Evolutionary conservation across 306 rosid species (phyloP).

Genomic region (Cotoneaster glaucophyllus): DNA sequence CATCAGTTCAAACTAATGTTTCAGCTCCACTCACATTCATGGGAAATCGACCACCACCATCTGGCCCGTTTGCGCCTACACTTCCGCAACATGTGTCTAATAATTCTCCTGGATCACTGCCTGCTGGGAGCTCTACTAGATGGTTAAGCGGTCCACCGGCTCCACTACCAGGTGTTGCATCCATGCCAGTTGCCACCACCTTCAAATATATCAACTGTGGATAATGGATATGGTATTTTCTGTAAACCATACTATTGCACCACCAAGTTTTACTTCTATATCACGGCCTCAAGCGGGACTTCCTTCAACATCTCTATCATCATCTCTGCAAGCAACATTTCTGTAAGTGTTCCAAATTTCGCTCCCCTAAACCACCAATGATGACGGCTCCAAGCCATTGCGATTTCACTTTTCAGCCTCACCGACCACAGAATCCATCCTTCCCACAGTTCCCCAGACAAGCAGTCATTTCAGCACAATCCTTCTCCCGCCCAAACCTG

Average conservation of each 20-base stretch:
- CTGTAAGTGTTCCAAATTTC: slow-evolving; percentile 30
- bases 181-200: slow-evolving; percentile 17
- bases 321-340: slow-evolving; percentile 39
- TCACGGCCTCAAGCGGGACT: slow-evolving; percentile 39
- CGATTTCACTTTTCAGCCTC: slow-evolving; percentile 65
- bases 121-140: too few species aligned
- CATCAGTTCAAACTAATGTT: not conserved
- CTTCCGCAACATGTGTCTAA: slow-evolving; percentile 23
- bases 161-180: slow-evolving; percentile 37
- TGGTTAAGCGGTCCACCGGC: slow-evolving; percentile 3
- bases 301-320: slow-evolving; percentile 29
- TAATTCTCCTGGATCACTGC: too few species aligned
- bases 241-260: slow-evolving; percentile 7
- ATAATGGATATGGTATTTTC: slow-evolving; percentile 12
- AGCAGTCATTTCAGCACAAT: slow-evolving; percentile 40
- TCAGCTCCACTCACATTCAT: slow-evolving; percentile 37
- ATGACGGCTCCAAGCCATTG: slow-evolving; percentile 40
- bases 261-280: slow-evolving; percentile 28
- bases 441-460: slow-evolving; percentile 30
- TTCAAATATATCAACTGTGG: slow-evolving; percentile 31
- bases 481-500: slow-evolving; percentile 1
- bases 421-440: slow-evolving; percentile 38
- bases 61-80: slow-evolving; percentile 36
- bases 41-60: slow-evolving; percentile 38
- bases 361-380: slow-evolving; percentile 30